Percentiles rank a stretch among this genome's conserved stretches.
These are phyloP conservation scores for Botrytis pseudocinerea DNA, from an alignment of 2,329 filamentous ascomycete species.

Conservation along the genomic window DNA sequence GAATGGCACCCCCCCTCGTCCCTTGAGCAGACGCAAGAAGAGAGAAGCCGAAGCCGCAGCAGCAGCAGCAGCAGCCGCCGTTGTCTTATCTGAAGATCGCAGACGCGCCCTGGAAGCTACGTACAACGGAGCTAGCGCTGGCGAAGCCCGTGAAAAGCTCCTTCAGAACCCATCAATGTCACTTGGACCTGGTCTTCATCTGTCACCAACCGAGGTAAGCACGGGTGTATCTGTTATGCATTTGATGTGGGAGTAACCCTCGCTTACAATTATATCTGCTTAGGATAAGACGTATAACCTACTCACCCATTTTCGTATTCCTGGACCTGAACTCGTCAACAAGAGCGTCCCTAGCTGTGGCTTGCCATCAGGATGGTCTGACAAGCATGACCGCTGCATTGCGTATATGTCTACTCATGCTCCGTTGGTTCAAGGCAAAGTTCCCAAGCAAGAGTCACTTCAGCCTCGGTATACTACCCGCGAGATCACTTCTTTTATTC, in stretches of 20 bases:
- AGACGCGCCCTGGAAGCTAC: slow-evolving; percentile 12
- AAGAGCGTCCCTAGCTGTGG: slow-evolving; percentile 22
- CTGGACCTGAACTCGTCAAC: slow-evolving; percentile 22
- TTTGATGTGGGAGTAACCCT: neutral
- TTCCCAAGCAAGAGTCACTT: slow-evolving; percentile 15
- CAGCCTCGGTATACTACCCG: slow-evolving; percentile 12
- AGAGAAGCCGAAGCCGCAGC: neutral
- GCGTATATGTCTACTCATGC: slow-evolving; percentile 24
- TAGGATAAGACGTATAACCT: slow-evolving; percentile 11
- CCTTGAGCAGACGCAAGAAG: slow-evolving; percentile 2
- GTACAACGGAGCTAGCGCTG: slow-evolving; percentile 13
- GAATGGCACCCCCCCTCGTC: slow-evolving; percentile 1
- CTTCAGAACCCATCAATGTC: slow-evolving; percentile 12
- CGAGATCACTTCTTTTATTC: slow-evolving; percentile 4
- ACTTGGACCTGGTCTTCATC: neutral
- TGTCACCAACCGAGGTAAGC: slow-evolving; percentile 13
- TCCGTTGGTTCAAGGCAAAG: slow-evolving; percentile 18
- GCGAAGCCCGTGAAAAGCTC: slow-evolving; percentile 13
- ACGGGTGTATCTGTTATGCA: neutral
- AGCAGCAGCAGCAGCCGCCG: neutral
- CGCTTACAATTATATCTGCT: neutral
- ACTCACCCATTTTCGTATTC: slow-evolving; percentile 15
- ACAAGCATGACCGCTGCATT: slow-evolving; percentile 24
- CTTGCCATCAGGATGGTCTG: slow-evolving; percentile 19
- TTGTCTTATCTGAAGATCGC: slow-evolving; percentile 1